Evolutionary conservation across 2,329 filamentous ascomycete genomes (phyloP), one percentile per base, ranked within the genome.

Genomic region (Xylariales sp.): DNA sequence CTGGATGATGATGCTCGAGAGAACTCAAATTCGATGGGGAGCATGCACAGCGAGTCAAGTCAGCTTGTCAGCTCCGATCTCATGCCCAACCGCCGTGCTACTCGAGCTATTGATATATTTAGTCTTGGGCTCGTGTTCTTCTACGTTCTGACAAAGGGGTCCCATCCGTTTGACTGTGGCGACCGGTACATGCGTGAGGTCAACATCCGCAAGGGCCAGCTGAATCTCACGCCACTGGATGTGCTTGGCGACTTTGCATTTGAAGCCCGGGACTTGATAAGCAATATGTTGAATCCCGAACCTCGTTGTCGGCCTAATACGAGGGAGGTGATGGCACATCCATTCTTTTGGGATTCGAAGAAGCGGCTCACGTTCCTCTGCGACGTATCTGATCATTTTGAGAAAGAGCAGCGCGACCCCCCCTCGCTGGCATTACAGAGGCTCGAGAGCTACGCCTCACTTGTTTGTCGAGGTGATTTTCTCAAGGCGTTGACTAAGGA

Each of bases 101-200:
- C 95, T 33, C 84, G 93, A 33, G 88, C 93, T 7, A 96, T 97
- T 46, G 93, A 98, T 59, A 95, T 98, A 19, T 98, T 98, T 68
- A 95, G 90, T 0, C 76, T 98, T 25, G 93, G 93, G 1, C 84
- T 95, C 40, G 89, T 98, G n/a, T 98, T 96, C 70, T 97, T 90
- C 68, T 98, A 96, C 61, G 90, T 97, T n/a, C 74, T 98, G 45
- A 96, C 91, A 2, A 86, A 89, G 47, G 93, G 93, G 12, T 80
- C 77, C 2, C 93, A 98, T 61, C 93, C 93, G 0, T 98, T 94
- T 55, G 91, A 96, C 59, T 90, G 89, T 48, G 90, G 93, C 42
- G 89, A 93, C 57, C 82, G 88, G 37, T 97, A 93, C 70, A 94
- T 95, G 80, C 82, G 93, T 39, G 93, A 98, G 64, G 86, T 94